phyloP scores from a whole-genome alignment of 495 filamentous ascomycete genomes.

The Diplogelasinospora grovesii region DNA sequence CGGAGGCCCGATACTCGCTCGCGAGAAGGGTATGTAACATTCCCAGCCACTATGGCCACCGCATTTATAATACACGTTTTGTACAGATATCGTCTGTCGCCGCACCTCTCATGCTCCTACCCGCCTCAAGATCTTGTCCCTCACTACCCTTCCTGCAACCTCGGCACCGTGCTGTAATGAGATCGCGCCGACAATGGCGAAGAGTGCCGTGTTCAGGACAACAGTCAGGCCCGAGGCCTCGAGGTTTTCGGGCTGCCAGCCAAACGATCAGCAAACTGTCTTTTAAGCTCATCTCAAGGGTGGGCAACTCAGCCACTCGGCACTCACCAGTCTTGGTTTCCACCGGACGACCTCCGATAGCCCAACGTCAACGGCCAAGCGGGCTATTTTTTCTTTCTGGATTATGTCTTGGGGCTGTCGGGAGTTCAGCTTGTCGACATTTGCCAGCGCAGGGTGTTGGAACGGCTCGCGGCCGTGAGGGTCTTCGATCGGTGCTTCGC shows the following conservation, averaged over 20 bases:
- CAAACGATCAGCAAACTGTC: slow-evolving; percentile 8
- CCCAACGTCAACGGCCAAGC: slow-evolving; percentile 62
- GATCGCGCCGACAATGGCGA: slow-evolving; percentile 81
- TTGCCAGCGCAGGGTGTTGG: slow-evolving; percentile 63
- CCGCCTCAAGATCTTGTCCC: slow-evolving; percentile 64
- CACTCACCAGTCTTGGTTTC: slow-evolving; percentile 71
- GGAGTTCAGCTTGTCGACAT: slow-evolving; percentile 58
- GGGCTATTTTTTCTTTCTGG: slow-evolving; percentile 52
- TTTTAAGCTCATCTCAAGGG: neutral
- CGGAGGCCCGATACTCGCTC: no score
- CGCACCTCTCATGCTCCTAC: slow-evolving; percentile 17
- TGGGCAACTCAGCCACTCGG: neutral
- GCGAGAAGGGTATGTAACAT: slow-evolving; percentile 7
- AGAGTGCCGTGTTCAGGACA: slow-evolving; percentile 69
- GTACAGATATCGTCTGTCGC: slow-evolving; percentile 15
- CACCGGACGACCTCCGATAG: slow-evolving; percentile 72
- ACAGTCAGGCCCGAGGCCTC: slow-evolving; percentile 60
- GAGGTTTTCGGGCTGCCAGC: slow-evolving; percentile 61
- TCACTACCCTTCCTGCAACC: slow-evolving; percentile 64
- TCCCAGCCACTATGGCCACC: slow-evolving; percentile 6
- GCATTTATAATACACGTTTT: slow-evolving; percentile 26
- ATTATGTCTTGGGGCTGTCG: slow-evolving; percentile 50
- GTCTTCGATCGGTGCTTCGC: slow-evolving; percentile 27
- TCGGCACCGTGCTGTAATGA: slow-evolving; percentile 78
- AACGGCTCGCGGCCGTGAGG: slow-evolving; percentile 57